phyloP scores from a whole-genome alignment of 1,284 basidiomycete species.

The Rhizopogon hawkerae region DNA sequence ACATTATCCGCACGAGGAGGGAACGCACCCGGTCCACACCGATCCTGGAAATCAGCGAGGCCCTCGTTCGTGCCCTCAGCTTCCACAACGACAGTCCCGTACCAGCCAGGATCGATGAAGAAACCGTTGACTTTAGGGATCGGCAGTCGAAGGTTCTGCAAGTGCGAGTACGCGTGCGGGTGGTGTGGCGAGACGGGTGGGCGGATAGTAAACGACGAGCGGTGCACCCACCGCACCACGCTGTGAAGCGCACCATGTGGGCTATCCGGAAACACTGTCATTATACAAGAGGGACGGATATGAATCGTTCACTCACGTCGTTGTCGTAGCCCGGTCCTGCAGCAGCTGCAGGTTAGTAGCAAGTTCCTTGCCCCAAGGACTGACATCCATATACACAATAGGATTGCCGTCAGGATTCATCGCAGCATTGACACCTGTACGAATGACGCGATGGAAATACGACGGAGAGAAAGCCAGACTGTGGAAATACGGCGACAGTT shows the following conservation, averaged over 20 bases:
- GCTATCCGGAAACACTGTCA: slow-evolving; percentile 29
- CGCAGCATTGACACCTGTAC: slow-evolving; percentile 41
- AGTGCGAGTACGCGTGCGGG: slow-evolving; percentile 12
- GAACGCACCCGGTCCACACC: slow-evolving; percentile 59
- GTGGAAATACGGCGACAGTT: slow-evolving; percentile 68
- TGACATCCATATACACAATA: slow-evolving; percentile 61
- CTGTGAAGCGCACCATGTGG: slow-evolving; percentile 70
- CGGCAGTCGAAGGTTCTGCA: slow-evolving; percentile 27
- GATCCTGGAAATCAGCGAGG: slow-evolving; percentile 63
- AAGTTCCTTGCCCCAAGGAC: slow-evolving; percentile 69
- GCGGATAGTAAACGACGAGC: slow-evolving; percentile 61
- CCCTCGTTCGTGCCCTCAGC: slow-evolving; percentile 78
- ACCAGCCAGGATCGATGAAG: slow-evolving; percentile 69
- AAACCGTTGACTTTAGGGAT: slow-evolving; percentile 44
- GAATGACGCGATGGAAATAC: slow-evolving; percentile 76
- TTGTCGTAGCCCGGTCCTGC: slow-evolving; percentile 68
- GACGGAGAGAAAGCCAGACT: slow-evolving; percentile 71
- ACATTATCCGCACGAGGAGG: slow-evolving; percentile 40
- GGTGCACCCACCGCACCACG: slow-evolving; percentile 74
- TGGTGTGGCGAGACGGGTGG: slow-evolving; percentile 25
- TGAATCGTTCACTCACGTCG: slow-evolving; percentile 49
- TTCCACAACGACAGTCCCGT: slow-evolving; percentile 70
- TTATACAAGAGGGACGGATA: not conserved
- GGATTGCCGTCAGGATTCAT: slow-evolving; percentile 49
- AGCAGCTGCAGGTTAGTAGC: slow-evolving; percentile 62